Evolutionary conservation across 768 basidiomycete genomes (phyloP).

Genomic region (Coprinopsis marcescibilis): DNA sequence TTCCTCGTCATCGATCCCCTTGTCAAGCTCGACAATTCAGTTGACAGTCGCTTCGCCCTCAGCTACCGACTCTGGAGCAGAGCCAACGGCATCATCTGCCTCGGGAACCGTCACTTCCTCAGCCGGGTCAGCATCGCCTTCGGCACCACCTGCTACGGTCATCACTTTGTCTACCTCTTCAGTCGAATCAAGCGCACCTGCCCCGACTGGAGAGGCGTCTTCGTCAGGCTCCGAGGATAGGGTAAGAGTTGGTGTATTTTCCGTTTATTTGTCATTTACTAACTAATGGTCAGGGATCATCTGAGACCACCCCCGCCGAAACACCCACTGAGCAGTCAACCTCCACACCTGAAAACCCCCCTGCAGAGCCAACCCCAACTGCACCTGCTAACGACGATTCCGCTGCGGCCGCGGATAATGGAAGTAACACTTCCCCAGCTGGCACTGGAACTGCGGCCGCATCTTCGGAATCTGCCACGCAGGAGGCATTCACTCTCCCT

Average conservation of each 20-base stretch:
- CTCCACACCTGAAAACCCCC: neutral
- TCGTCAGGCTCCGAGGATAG: no score
- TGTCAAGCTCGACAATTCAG: no score
- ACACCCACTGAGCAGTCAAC: constrained; percentile 8
- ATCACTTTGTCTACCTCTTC: neutral
- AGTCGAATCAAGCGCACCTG: neutral
- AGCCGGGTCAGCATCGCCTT: neutral
- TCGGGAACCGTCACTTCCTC: no score
- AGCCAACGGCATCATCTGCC: no score
- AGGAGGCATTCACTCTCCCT: constrained; percentile 54
- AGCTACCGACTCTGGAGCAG: no score
- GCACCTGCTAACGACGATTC: constrained; percentile 16
- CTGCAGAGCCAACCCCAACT: constrained; percentile 7
- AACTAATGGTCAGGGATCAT: neutral
- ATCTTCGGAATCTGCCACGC: constrained; percentile 27
- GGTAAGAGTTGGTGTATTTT: no score
- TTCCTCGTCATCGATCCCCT: no score
- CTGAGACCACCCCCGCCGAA: constrained; percentile 7
- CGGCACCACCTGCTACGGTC: constrained; percentile 7
- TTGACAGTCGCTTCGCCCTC: no score
- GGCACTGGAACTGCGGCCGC: constrained; percentile 29
- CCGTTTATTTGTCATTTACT: neutral
- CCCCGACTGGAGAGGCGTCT: no score
- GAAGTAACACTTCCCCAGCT: constrained; percentile 14
- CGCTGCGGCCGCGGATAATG: constrained; percentile 10